Percentiles rank a stretch among this genome's conserved stretches.
These are phyloP conservation scores for Mollisiaceae sp. DNA, from an alignment of 2,329 filamentous ascomycete genomes.

Conservation along the genomic window DNA sequence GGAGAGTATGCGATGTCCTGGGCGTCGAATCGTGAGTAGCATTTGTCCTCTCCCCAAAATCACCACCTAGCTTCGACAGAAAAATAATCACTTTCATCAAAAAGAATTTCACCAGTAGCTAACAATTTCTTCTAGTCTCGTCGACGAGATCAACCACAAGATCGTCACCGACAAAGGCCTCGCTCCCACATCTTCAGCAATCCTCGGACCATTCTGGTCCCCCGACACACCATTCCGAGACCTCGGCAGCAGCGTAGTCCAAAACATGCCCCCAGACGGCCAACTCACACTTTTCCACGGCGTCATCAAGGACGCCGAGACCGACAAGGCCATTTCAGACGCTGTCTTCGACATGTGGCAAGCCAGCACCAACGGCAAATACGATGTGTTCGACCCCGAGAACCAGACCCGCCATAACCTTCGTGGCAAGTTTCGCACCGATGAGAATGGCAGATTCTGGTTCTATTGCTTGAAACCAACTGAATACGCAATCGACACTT, in stretches of 20 bases:
- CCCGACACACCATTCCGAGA: conserved; percentile 70
- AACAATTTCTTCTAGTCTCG: conserved; percentile 50
- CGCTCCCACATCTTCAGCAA: conserved; percentile 61
- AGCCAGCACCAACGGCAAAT: conserved; percentile 61
- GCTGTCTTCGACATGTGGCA: conserved; percentile 70
- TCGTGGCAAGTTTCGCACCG: conserved; percentile 64
- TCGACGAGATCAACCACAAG: conserved; percentile 56
- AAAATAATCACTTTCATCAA: neutral
- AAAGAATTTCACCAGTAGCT: conserved; percentile 1
- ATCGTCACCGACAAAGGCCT: conserved; percentile 32
- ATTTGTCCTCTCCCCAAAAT: conserved; percentile 6
- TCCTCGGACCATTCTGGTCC: conserved; percentile 86
- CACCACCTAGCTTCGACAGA: too few species aligned
- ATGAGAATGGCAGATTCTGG: conserved; percentile 59
- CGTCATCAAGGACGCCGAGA: conserved; percentile 51
- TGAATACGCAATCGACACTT: conserved; percentile 45
- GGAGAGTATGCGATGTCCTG: conserved; percentile 74
- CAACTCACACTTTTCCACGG: conserved; percentile 65
- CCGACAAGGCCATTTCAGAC: conserved; percentile 42
- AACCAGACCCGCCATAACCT: conserved; percentile 65
- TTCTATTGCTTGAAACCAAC: conserved; percentile 56
- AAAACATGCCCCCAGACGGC: conserved; percentile 50
- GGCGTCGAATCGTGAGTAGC: conserved; percentile 70
- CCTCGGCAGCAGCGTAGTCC: conserved; percentile 72
- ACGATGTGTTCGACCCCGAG: conserved; percentile 66